Evolutionary conservation across 768 basidiomycete genomes (phyloP).

Genomic region (Collybiopsis luxurians): DNA sequence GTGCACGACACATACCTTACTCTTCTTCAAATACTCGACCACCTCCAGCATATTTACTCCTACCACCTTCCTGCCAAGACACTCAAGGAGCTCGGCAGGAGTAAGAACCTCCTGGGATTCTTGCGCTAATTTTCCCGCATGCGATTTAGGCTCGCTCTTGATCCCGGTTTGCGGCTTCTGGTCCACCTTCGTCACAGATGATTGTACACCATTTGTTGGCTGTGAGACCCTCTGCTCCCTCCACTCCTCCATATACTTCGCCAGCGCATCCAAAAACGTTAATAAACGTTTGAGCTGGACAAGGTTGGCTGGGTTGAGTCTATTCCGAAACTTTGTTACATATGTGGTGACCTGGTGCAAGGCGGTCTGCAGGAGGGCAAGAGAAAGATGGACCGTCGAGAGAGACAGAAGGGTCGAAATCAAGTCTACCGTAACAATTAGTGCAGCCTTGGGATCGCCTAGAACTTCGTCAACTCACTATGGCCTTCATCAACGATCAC

Average conservation of each 20-base stretch:
- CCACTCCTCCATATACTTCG: slow-evolving; percentile 58
- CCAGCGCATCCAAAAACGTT: slow-evolving; percentile 67
- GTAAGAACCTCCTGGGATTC: slow-evolving; percentile 67
- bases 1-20: slow-evolving; percentile 59
- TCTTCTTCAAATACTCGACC: slow-evolving; percentile 73
- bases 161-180: slow-evolving; percentile 14
- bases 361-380: slow-evolving; percentile 54
- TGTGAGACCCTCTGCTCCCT: slow-evolving; percentile 24
- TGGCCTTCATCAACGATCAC: slow-evolving; percentile 97
- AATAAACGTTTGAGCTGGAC: slow-evolving; percentile 81
- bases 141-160: no score
- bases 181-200: neutral
- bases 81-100: slow-evolving; percentile 59
- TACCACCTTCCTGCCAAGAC: slow-evolving; percentile 63
- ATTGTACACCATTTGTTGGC: neutral
- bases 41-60: slow-evolving; percentile 85
- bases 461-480: slow-evolving; percentile 53
- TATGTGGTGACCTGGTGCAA: slow-evolving; percentile 77
- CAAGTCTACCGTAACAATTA: slow-evolving; percentile 50
- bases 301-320: slow-evolving; percentile 68
- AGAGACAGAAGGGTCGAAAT: slow-evolving; percentile 88
- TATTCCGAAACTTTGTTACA: slow-evolving; percentile 71
- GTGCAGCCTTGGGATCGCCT: neutral
- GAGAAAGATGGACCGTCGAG: slow-evolving; percentile 68
- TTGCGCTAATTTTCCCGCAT: no score